Evolutionary conservation across 176 grass and related monocot species (phyloP), one percentile per base, ranked within the genome.

Genomic region (Pontederia crassipes): DNA sequence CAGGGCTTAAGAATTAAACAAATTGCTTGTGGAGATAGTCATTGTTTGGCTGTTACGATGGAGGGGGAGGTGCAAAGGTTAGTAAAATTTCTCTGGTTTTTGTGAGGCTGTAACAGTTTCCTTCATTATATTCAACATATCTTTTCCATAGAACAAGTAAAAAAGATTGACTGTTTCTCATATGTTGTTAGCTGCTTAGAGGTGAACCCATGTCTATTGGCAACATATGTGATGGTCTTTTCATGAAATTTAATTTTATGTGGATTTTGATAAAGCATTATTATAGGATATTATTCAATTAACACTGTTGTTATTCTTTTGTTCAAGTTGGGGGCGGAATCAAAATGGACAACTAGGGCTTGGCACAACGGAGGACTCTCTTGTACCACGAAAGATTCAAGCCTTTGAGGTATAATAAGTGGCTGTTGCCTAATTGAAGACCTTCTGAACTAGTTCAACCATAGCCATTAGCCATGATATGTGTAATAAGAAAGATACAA

Each of bases 301-400:
- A 16, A 76, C 28, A 40, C 32, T 9, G 53, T 0, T 28, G 15
- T 48, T 54, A n/a, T 45, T 29, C 45, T 52, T 52, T 68, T 71
- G 3, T 75, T 70, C 40, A 64, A 95, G 89, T 61, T 95, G 89
- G 89, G 89, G 89, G 4, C 89, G 89, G 35, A 95, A 95, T 74
- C 89, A 95, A 62, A 95, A 95, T 59, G 89, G 89, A 17, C 89
- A 95, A 66, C 85, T 95, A 9, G 89, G 89, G 45, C 89, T 95
- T 66, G 89, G 89, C 65, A 95, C 89, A 45, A 83, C 73, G 45
- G 89, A 95, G 67, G 89, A 95, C 68, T 95, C 89, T 14, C 76
- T 86, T n/a, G 75, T 95, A 26, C 89, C 89, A 70, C 89, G 89
- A 57, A 95, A 85, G 58, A 86, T 95, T 69, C 85, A 95, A 66